phyloP scores from a whole-genome alignment of 345 rosid species.

The Corchorus capsularis region DNA sequence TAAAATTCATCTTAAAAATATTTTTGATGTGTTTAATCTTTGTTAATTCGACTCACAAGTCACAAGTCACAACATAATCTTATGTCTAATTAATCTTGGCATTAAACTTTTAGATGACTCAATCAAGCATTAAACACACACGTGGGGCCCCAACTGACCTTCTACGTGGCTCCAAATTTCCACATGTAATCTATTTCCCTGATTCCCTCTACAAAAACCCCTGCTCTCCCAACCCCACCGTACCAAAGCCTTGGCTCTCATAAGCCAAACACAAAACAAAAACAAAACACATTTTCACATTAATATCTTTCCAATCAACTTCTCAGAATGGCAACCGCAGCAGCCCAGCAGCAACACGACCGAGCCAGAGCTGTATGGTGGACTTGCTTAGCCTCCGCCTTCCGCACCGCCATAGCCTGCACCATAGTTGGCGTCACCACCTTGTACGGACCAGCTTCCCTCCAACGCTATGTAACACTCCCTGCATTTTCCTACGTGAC shows the following conservation, averaged over 20 bases:
- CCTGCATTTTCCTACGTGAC: conserved; percentile 87
- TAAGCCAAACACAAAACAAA: too few species aligned
- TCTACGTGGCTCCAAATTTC: conserved; percentile 20
- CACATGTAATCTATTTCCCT: not conserved
- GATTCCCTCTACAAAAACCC: conserved; percentile 12
- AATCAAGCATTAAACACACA: not conserved
- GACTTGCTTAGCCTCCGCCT: conserved; percentile 63
- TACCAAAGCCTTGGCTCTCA: not conserved
- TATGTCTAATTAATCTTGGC: not conserved
- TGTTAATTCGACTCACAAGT: not conserved
- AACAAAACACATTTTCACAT: not conserved
- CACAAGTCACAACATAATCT: not conserved
- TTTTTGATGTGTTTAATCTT: not conserved
- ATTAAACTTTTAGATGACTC: not conserved
- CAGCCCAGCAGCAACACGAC: conserved; percentile 7
- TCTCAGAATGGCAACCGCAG: conserved; percentile 19
- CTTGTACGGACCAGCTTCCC: conserved; percentile 60
- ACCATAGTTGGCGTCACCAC: conserved; percentile 62
- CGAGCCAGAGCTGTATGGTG: conserved; percentile 62
- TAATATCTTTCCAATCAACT: too few species aligned
- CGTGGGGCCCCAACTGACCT: conserved; percentile 7
- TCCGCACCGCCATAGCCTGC: conserved; percentile 80
- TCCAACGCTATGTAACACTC: conserved; percentile 51
- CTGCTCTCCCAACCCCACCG: conserved; percentile 6
- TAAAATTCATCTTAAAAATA: too few species aligned